Evolutionary conservation across 2,329 filamentous ascomycete genomes (phyloP), one percentile per base, ranked within the genome.

Genomic region (Monilinia fructigena): DNA sequence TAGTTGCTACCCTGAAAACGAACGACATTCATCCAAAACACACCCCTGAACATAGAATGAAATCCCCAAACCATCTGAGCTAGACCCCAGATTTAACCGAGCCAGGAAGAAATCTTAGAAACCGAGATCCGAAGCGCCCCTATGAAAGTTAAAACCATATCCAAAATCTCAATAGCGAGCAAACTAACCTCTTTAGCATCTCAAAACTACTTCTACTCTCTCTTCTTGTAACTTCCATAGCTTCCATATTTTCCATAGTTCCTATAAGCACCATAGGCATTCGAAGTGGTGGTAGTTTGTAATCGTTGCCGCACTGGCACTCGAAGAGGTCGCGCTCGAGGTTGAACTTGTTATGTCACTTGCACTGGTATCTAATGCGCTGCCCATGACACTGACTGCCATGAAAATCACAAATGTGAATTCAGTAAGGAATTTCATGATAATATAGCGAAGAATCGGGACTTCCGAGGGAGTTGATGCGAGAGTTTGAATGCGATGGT

Each of bases 171-270:
- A 14, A 14, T 14, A 26, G n/a, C 14, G 1, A 26, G 3, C 23
- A 38, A 38, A 8, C 45, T 61, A 45, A 50, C 47, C 31, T 50
- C 50, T 8, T 12, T 16, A 23, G 0, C 4, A 40, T 8, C 1
- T 40, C 47, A 4, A 14, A 23, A 50, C 45, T 50, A 61, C 45
- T 61, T 50, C 20, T 26, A 16, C 1, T 11, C n/a, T 40, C 31
- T 66, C 58, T 63, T 55, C 42, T 63, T 66, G 7, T 66, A 66
- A 52, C 40, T 31, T n/a, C 59, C 50, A 40, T 66, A 66, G 10
- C 58, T 66, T 28, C 65, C 65, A 55, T 66, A 66, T 4, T 18
- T 47, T 38, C 58, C 64, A 31, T 66, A 66, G 11, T 62, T 66
- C 0, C 64, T 58, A 63, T 66, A 66, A 0, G 35, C 47, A 18